A percentile compares a stretch with the other conserved stretches of the same genome.
Conservation (phyloP, 805 yeast genomes). For the Kuraishia piskuri region DNA sequence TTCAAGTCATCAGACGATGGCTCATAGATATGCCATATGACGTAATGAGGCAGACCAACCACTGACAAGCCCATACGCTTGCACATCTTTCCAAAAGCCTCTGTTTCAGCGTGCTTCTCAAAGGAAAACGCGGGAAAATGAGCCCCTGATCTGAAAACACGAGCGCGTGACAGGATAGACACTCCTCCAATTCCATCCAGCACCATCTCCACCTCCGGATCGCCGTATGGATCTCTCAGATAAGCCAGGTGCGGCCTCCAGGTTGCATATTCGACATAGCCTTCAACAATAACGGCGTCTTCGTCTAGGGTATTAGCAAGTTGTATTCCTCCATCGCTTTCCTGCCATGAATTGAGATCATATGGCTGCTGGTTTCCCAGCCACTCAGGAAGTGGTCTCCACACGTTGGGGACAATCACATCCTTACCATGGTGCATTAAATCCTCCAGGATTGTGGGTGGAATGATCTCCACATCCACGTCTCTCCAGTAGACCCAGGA, state of each 20-base stretch:
- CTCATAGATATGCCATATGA: conserved; percentile 94
- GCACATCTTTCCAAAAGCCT: conserved; percentile 89
- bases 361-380: conserved; percentile 79
- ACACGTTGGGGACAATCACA: conserved; percentile 90
- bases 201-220: conserved; percentile 87
- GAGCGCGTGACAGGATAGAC: conserved; percentile 80
- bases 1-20: conserved; percentile 87
- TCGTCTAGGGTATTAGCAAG: conserved; percentile 74
- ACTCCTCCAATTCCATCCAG: conserved; percentile 98
- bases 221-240: conserved; percentile 90
- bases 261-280: conserved; percentile 93
- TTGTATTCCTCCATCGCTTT: conserved; percentile 72
- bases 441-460: conserved; percentile 80
- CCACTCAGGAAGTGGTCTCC: conserved; percentile 89
- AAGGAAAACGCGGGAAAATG: conserved; percentile 97
- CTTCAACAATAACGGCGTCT: conserved; percentile 95
- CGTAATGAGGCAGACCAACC: conserved; percentile 88
- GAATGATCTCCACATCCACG: conserved; percentile 91
- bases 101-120: conserved; percentile 95
- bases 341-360: conserved; percentile 82
- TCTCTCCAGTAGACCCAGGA: conserved; percentile 98
- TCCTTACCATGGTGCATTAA: conserved; percentile 87
- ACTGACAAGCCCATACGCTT: conserved; percentile 83
- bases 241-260: conserved; percentile 98
- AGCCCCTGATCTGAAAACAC: conserved; percentile 79